A percentile compares a stretch with the other conserved stretches of the same genome.
These are phyloP conservation scores for Arthrobotrys iridis DNA, from an alignment of 2,329 filamentous ascomycete species.

Conservation along the genomic window DNA sequence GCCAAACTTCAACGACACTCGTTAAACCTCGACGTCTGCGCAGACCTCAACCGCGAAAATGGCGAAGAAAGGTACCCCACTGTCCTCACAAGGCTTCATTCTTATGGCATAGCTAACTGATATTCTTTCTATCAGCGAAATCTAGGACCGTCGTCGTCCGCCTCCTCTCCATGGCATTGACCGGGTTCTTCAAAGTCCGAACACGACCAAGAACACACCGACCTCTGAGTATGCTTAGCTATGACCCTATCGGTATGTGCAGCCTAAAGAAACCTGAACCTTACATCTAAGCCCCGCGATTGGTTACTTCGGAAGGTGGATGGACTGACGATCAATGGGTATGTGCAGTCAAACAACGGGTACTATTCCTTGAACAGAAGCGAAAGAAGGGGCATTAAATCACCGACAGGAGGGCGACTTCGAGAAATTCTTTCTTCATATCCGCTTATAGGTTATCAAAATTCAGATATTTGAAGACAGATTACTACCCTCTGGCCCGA, in stretches of 20 bases:
- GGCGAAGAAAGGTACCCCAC: conserved; percentile 53
- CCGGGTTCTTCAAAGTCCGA: conserved; percentile 95
- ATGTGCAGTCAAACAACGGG: conserved; percentile 83
- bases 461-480: background rate
- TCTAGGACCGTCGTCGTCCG: conserved; percentile 92
- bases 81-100: background rate
- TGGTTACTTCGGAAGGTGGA: too few relatives aligned
- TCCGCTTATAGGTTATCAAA: background rate
- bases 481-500: background rate
- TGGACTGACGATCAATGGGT: background rate
- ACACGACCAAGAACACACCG: conserved; percentile 80
- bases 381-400: conserved; percentile 64
- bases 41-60: conserved; percentile 43
- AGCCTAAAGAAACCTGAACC: background rate
- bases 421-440: background rate
- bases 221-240: conserved; percentile 97
- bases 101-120: conserved; percentile 2
- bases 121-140: conserved; percentile 71
- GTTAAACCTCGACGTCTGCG: conserved; percentile 7
- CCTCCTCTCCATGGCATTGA: conserved; percentile 98
- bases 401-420: background rate
- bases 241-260: conserved; percentile 87
- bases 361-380: conserved; percentile 94
- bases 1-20: conserved; percentile 35
- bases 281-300: background rate